phyloP scores from a whole-genome alignment of 306 rosid species.

The Parietaria judaica region DNA sequence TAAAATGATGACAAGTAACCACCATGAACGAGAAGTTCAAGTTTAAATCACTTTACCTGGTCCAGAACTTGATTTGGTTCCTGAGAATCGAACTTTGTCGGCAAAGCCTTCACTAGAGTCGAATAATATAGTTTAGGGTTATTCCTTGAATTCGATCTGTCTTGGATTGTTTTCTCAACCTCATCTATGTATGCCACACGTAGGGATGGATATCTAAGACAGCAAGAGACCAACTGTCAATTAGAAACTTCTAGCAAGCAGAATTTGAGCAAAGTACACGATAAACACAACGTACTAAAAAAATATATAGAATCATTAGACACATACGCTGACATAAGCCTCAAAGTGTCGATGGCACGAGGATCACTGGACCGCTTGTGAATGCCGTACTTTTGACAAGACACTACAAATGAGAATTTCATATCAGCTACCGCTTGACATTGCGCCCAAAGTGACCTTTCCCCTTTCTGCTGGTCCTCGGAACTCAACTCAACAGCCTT shows the following conservation, averaged over 20 bases:
- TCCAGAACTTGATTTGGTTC: slow-evolving; percentile 85
- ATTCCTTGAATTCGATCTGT: slow-evolving; percentile 50
- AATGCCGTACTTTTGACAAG: slow-evolving; percentile 90
- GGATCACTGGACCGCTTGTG: slow-evolving; percentile 80
- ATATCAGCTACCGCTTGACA: slow-evolving; percentile 95
- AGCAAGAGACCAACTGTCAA: slow-evolving; percentile 16
- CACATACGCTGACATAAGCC: slow-evolving; percentile 80
- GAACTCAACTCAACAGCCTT: slow-evolving; percentile 74
- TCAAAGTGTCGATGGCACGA: slow-evolving; percentile 82
- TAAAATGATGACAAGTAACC: too few species aligned
- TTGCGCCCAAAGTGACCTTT: slow-evolving; percentile 80
- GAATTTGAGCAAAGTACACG: too few species aligned
- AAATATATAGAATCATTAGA: slow-evolving; percentile 1
- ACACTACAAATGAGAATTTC: slow-evolving; percentile 95
- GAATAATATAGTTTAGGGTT: slow-evolving; percentile 79
- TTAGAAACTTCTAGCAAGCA: too few species aligned
- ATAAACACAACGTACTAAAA: not conserved
- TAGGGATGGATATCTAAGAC: slow-evolving; percentile 81
- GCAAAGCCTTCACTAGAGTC: slow-evolving; percentile 87
- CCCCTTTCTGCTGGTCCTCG: slow-evolving; percentile 77
- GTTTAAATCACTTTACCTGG: slow-evolving; percentile 38
- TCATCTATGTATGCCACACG: slow-evolving; percentile 95
- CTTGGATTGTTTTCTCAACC: slow-evolving; percentile 87
- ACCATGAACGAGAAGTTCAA: too few species aligned
- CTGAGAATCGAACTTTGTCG: slow-evolving; percentile 67